Base-by-base conservation (phyloP, 441 rosid genomes). In the Gossypium davidsonii region DNA sequence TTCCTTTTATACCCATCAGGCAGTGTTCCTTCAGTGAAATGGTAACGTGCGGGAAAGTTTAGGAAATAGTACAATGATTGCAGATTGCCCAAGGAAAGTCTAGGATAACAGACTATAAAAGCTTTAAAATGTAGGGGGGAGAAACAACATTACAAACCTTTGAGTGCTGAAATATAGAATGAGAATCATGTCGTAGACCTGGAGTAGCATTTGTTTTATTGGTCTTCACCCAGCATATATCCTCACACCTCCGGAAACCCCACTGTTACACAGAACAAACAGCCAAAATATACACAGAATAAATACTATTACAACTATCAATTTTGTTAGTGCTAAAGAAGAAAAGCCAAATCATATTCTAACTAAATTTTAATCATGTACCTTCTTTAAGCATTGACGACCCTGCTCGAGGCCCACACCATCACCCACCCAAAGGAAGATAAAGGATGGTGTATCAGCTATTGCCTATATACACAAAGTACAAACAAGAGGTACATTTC, bases 351-450 rank as follows among this genome's bases (percentile, higher is more conserved):
- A 28, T 0, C 69, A 68, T 70, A 21, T 59, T 67, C 20, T 37
- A 74, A 59, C 17, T 17, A 53, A 53, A 75, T 23, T 75, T 68
- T n/a, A 60, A 73, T 68, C 2, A 14, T 26, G 31, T 84, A 91
- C 98, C 97, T 91, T 95, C 85, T 95, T 95, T 75, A 95, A 82
- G 81, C 99, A 95, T 69, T 91, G 98, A 23, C 99, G 97, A 67
- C 99, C 98, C 81, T 95, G 99, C 79, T 93, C 99, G 73, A 95
- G 91, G 74, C 99, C 99, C 70, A 90, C 88, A 60, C 97, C 95
- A 85, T 95, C 99, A 57, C 99, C 99, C 74, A 95, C 99, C 98
- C 99, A 95, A 48, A 93, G 98, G 85, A 95, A 95, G 83, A 95
- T 83, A 82, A 93, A 95, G 61, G 99, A 95, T 58, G 99, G 99